Conservation (phyloP, 345 rosid species). For the Eucalyptus sp. region DNA sequence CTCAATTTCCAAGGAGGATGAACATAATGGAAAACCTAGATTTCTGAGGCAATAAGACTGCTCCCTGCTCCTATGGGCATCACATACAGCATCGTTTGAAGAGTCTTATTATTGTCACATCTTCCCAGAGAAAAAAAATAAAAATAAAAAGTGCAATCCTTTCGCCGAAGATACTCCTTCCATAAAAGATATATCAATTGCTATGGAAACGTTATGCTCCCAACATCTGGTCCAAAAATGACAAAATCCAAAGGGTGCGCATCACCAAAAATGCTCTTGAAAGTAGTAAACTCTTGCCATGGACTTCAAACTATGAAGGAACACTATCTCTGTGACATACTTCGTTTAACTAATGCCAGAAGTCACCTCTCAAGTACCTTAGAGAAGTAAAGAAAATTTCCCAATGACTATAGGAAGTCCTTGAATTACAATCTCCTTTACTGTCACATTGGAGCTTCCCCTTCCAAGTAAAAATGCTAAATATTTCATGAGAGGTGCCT, state of each 20-base stretch:
- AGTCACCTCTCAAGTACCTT: background rate
- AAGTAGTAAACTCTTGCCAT: background rate
- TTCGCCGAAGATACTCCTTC: background rate
- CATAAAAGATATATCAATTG: background rate
- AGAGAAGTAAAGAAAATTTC: background rate
- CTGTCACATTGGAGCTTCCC: background rate
- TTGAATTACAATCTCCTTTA: background rate
- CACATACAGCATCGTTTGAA: background rate
- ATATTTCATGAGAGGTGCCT: background rate
- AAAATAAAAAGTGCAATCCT: background rate
- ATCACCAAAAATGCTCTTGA: background rate
- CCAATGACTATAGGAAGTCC: background rate
- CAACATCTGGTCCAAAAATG: background rate
- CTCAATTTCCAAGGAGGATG: background rate
- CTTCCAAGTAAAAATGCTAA: background rate
- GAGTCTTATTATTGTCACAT: background rate
- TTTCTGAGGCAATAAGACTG: background rate
- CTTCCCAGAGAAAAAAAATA: background rate
- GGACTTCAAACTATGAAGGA: background rate
- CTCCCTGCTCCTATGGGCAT: background rate
- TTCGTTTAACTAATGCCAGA: background rate
- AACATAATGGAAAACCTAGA: background rate
- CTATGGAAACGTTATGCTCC: background rate
- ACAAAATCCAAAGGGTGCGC: background rate
- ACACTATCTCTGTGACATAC: background rate